Evolutionary conservation across 768 basidiomycete species (phyloP).

Genomic region (Boletus rufocinnamomeus): DNA sequence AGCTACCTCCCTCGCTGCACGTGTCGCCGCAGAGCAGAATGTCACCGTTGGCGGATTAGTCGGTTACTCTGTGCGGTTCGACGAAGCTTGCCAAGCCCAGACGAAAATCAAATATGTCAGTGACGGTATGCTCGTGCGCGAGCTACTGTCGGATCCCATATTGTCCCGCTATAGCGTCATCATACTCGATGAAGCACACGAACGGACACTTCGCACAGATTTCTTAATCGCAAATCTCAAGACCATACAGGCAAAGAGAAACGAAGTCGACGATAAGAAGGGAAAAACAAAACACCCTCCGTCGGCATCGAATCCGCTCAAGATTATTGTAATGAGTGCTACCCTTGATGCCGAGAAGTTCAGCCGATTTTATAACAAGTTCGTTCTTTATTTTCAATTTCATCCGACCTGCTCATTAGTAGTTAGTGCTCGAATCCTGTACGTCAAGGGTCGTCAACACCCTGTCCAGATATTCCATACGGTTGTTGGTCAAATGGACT

Average conservation of each 20-base stretch:
- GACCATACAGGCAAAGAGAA: slow-evolving; percentile 69
- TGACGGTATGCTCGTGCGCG: slow-evolving; percentile 96
- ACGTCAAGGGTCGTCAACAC: slow-evolving; percentile 92
- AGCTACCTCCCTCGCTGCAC: slow-evolving; percentile 88
- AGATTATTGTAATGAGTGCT: slow-evolving; percentile 96
- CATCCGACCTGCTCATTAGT: slow-evolving; percentile 7
- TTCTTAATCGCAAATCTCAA: slow-evolving; percentile 91
- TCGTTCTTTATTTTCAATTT: slow-evolving; percentile 30
- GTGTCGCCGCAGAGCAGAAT: slow-evolving; percentile 86
- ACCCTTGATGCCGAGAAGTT: slow-evolving; percentile 97
- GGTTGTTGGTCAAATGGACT: slow-evolving; percentile 73
- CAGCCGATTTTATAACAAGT: slow-evolving; percentile 85
- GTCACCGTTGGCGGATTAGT: slow-evolving; percentile 72
- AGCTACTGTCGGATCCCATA: slow-evolving; percentile 77
- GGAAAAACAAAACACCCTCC: slow-evolving; percentile 41
- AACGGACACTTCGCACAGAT: slow-evolving; percentile 92
- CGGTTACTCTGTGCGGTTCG: slow-evolving; percentile 96
- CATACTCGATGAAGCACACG: slow-evolving; percentile 96
- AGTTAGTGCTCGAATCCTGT: slow-evolving; percentile 79
- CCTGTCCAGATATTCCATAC: slow-evolving; percentile 86
- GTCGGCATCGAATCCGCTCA: slow-evolving; percentile 62
- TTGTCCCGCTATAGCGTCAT: slow-evolving; percentile 84
- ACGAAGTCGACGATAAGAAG: slow-evolving; percentile 48
- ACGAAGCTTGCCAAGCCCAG: slow-evolving; percentile 67
- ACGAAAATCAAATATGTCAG: slow-evolving; percentile 96